These are phyloP conservation scores for Begonia masoniana DNA, from an alignment of 306 rosid genomes.

Conservation along the genomic window DNA sequence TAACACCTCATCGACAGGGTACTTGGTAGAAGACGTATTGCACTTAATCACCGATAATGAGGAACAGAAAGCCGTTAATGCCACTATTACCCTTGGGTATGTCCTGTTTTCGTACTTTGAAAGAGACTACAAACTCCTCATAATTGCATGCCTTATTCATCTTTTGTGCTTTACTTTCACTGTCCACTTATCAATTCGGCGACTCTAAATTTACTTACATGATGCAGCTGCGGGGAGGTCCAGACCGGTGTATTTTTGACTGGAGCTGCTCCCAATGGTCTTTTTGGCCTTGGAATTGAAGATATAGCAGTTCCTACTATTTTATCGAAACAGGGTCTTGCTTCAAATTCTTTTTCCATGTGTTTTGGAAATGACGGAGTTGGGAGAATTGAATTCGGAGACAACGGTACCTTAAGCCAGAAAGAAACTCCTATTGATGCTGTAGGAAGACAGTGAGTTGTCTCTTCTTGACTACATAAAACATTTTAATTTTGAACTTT, in stretches of 20 bases:
- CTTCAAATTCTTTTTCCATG: slow-evolving; percentile 81
- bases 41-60: slow-evolving; percentile 51
- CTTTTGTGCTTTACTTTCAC: slow-evolving; percentile 4
- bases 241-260: slow-evolving; percentile 62
- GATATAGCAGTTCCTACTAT: slow-evolving; percentile 67
- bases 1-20: slow-evolving; percentile 58
- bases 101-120: too few relatives aligned
- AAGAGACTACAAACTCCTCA: too few relatives aligned
- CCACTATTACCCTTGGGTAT: slow-evolving; percentile 57
- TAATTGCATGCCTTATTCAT: not conserved
- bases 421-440: slow-evolving; percentile 58
- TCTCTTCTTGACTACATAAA: slow-evolving; percentile 5
- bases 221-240: slow-evolving; percentile 69
- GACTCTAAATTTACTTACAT: too few relatives aligned
- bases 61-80: slow-evolving; percentile 16
- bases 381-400: slow-evolving; percentile 83
- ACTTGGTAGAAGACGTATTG: slow-evolving; percentile 72
- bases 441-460: slow-evolving; percentile 33
- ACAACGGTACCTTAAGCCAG: slow-evolving; percentile 44
- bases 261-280: slow-evolving; percentile 78
- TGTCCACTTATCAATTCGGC: too few relatives aligned
- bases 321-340: slow-evolving; percentile 49
- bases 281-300: slow-evolving; percentile 74
- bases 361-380: slow-evolving; percentile 54
- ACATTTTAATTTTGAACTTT: not conserved